Base-by-base conservation (phyloP, 129 eudicot genomes). In the Escallonia rubra region DNA sequence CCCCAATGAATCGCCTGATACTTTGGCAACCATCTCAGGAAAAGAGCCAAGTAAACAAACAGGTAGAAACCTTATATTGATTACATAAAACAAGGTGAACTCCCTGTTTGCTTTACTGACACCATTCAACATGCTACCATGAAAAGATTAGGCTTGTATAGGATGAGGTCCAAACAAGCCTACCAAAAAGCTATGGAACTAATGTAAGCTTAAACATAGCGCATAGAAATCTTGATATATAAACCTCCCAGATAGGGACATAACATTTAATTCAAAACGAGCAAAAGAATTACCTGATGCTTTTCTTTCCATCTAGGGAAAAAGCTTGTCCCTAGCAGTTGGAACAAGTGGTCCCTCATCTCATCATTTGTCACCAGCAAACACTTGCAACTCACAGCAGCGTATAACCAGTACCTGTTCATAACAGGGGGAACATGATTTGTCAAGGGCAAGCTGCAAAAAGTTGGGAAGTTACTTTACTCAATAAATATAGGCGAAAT, bases 231-330 rank as follows among this genome's bases (percentile, higher is more conserved):
- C 43, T n/a, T 10, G 43, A 40, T 50, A 5, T 15, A 54, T 54
- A 68, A 49, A 15, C 52, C 46, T 61, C 39, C 48, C 46, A 64
- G 2, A 23, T 16, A 10, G 8, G 5, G 56, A 64, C 46, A 15
- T 1, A 23, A 23, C 13, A 41, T 52, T 48, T 7, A 47, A 43
- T 12, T 4, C 12, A 10, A 40, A 55, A 50, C 34, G 23, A 49
- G 40, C 51, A 15, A 7, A 46, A 45, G 13, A 54, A 58, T 47
- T 62, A 88, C 96, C 90, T 91, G 97, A 79, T 91, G 97, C 57
- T 87, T 87, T 65, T 91, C 97, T 78, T 91, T 87, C 97, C 97
- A 91, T 71, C 97, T 85, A 8, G 97, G 96, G 67, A 91, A 91
- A 56, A 91, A 87, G 75, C 84, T 91, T 23, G 85, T 85, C 68